Evolutionary conservation across 441 rosid genomes (phyloP), one percentile per base, ranked within the genome.

Genomic region (Lepidium campestre): DNA sequence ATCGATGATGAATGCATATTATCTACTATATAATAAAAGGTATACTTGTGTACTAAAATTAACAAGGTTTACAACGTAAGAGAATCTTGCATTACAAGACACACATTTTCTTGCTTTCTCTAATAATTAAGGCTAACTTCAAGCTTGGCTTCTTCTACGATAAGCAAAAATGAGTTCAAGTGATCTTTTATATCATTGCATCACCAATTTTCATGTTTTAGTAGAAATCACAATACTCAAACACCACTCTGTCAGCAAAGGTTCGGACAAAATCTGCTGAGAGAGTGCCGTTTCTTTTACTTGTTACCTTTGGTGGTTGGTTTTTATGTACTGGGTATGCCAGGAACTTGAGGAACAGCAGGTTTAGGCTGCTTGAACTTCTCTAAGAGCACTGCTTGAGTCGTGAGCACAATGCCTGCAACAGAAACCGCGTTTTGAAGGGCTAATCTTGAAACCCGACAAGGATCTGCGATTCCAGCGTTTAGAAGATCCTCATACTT

Each of bases 371-470:
- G 67, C 80, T 77, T 93, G 55, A 62, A 77, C 57, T 84, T 90
- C 44, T 93, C 96, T 42, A 86, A 84, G 23, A 87, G 31, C 48
- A 80, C 82, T 17, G 97, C 97, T 87, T 88, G 88, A 55, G 97
- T 87, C 32, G 91, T 90, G 44, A 88, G 83, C 65, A 88, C 81
- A 41, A 83, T 49, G 12, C 89, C 96, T 7, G 94, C 93, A 71
- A 93, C 72, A 54, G 97, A 93, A 66, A 80, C 92, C 10, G 97
- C 96, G 62, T 78, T 88, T 56, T 86, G 87, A 47, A 93, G 86
- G 1, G 97, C 98, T 31, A 89, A 85, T 73, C 92, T 83, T 25
- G 89, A 76, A 73, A 93, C 96, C 71, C 81, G 78, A 59, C 94
- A 85, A 53, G 96, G 93, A 77, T 90, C 92, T 13, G 76, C 77